Evolutionary conservation across 1,284 basidiomycete genomes (phyloP).

Genomic region (Tylopilus sp.): DNA sequence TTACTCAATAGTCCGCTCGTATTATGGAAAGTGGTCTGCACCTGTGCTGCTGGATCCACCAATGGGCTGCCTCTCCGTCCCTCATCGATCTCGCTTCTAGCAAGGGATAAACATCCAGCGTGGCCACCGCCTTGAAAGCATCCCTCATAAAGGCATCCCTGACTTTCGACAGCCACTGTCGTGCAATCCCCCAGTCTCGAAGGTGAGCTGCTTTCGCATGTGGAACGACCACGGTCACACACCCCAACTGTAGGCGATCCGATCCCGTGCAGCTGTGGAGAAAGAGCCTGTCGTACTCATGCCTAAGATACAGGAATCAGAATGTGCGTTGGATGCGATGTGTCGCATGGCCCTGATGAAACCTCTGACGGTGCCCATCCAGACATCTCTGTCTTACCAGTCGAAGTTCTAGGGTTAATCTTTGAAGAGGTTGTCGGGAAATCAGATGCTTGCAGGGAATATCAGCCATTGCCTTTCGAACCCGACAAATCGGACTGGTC

Average conservation of each 20-base stretch:
- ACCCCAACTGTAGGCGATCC: conserved; percentile 8
- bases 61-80: neutral
- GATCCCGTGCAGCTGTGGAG: conserved; percentile 8
- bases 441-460: conserved; percentile 2
- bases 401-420: conserved; percentile 27
- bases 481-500: conserved; percentile 9
- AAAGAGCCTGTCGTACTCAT: conserved; percentile 15
- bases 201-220: conserved; percentile 14
- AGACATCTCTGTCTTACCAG: conserved; percentile 19
- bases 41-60: neutral
- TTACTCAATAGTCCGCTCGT: neutral
- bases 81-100: conserved; percentile 7
- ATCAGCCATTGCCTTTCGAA: conserved; percentile 1
- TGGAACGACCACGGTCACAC: neutral
- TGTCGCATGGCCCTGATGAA: conserved; percentile 12
- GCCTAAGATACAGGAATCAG: conserved; percentile 24
- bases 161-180: neutral
- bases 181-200: neutral
- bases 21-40: neutral
- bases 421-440: conserved; percentile 20
- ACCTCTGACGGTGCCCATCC: neutral
- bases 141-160: conserved; percentile 17
- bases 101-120: neutral
- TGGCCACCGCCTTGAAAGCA: conserved; percentile 10
- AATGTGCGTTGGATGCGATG: conserved; percentile 20